Base-by-base conservation (phyloP, 2,329 filamentous ascomycete species). In the Apiospora sp. region DNA sequence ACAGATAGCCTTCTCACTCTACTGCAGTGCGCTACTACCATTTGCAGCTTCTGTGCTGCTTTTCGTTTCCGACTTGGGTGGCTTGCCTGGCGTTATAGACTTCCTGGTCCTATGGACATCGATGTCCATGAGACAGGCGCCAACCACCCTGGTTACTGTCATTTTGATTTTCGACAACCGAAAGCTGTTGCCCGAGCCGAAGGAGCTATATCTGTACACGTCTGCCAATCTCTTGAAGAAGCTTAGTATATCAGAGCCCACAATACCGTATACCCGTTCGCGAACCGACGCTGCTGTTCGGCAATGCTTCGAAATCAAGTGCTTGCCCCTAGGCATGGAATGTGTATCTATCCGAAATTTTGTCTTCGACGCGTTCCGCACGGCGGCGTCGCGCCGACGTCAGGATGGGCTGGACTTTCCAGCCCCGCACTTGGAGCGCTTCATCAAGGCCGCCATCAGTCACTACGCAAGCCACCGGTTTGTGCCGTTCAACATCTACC, bases 171-270 rank as follows among this genome's bases (percentile, higher is more conserved):
- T 51, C n/a, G 8, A n/a, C n/a, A 51, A 51, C n/a, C 48, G n/a
- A 12, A 51, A 51, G 48, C 48, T n/a, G n/a, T 51, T 51, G n/a
- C 48, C 48, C 48, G 48, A 51, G 48, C n/a, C 48, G 48, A 51
- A 51, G n/a, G n/a, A 51, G n/a, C n/a, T 51, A 51, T 51, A 51
- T 51, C n/a, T 51, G n/a, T 51, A 51, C n/a, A 51, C 48, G n/a
- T 51, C n/a, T 51, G n/a, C n/a, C n/a, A 51, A 51, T 51, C 48
- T 51, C n/a, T 51, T 51, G 7, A 51, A 51, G n/a, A 51, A 51
- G n/a, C 48, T 51, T 8, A 51, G 48, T 4, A n/a, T 51, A 51
- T 51, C n/a, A 51, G n/a, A 51, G 48, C 48, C n/a, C n/a, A 51
- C n/a, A 51, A 51, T 51, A 51, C 48, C n/a, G 8, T 51, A 51